phyloP scores from a whole-genome alignment of 2,329 filamentous ascomycete genomes.

The Decorospora gaudefroyi region DNA sequence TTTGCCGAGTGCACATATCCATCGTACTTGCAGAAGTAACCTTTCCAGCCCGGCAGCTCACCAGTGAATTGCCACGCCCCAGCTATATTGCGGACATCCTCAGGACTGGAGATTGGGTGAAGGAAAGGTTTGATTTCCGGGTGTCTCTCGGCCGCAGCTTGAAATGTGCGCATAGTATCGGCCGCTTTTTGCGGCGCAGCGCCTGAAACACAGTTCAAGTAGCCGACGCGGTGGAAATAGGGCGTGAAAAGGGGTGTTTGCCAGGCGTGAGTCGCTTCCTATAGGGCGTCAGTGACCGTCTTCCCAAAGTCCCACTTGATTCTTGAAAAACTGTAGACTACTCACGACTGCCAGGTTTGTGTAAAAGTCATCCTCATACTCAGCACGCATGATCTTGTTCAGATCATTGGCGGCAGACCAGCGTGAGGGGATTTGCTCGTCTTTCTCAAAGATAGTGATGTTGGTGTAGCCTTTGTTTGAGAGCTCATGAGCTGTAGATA shows the following conservation, averaged over 20 bases:
- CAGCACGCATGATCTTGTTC: constrained; percentile 65
- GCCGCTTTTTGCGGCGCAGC: constrained; percentile 55
- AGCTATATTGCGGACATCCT: constrained; percentile 51
- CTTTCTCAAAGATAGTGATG: constrained; percentile 40
- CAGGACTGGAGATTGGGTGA: constrained; percentile 19
- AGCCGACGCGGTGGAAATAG: constrained; percentile 58
- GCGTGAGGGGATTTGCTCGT: constrained; percentile 52
- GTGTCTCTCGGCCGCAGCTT: constrained; percentile 48
- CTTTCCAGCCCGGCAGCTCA: constrained; percentile 58
- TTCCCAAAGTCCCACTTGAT: not conserved
- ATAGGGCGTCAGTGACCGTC: not conserved
- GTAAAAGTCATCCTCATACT: constrained; percentile 64
- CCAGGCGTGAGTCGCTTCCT: constrained; percentile 60
- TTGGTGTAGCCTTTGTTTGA: constrained; percentile 36
- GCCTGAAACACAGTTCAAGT: constrained; percentile 57
- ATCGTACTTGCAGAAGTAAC: constrained; percentile 62
- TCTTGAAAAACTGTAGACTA: not conserved
- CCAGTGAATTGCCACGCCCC: constrained; percentile 54
- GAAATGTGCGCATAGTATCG: constrained; percentile 53
- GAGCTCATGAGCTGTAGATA: constrained; percentile 40
- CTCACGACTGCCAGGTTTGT: constrained; percentile 58
- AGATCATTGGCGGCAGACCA: constrained; percentile 63
- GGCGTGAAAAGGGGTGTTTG: constrained; percentile 59
- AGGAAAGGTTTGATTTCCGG: constrained; percentile 49
- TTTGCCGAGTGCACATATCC: constrained; percentile 63